Conservation (phyloP, 2,329 filamentous ascomycete species). For the Ophiostoma novo-ulmi region DNA sequence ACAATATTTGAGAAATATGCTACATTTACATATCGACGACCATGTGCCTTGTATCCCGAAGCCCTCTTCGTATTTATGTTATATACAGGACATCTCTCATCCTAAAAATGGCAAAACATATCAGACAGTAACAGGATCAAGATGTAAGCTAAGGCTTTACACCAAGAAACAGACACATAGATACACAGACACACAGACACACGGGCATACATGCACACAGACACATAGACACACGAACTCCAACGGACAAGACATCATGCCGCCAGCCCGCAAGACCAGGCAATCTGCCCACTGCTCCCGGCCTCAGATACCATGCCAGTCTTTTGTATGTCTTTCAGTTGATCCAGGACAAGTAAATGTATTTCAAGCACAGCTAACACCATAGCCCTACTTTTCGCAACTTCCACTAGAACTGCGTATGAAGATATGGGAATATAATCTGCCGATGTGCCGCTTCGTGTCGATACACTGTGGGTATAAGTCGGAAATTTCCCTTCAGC, state of each 20-base stretch:
- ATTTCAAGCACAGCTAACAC: not conserved
- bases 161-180: not conserved
- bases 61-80: not conserved
- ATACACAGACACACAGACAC: not conserved
- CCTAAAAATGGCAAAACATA: not conserved
- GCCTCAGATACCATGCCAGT: not conserved
- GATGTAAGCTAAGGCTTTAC: not conserved
- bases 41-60: slow-evolving; percentile 9
- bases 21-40: not conserved
- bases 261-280: not conserved
- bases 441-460: slow-evolving; percentile 42
- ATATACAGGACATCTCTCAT: not conserved
- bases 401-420: slow-evolving; percentile 46
- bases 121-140: not conserved
- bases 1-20: not conserved
- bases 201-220: too few relatives aligned
- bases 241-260: slow-evolving; percentile 1
- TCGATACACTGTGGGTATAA: slow-evolving; percentile 36
- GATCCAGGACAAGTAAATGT: not conserved
- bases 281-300: not conserved
- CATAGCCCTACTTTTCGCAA: slow-evolving; percentile 39
- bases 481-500: not conserved
- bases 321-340: not conserved
- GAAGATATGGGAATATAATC: slow-evolving; percentile 44
- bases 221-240: not conserved